A percentile compares a stretch with the other conserved stretches of the same genome.
phyloP scores from a whole-genome alignment of 768 basidiomycete genomes.

The Sporobolomyces roseus region DNA sequence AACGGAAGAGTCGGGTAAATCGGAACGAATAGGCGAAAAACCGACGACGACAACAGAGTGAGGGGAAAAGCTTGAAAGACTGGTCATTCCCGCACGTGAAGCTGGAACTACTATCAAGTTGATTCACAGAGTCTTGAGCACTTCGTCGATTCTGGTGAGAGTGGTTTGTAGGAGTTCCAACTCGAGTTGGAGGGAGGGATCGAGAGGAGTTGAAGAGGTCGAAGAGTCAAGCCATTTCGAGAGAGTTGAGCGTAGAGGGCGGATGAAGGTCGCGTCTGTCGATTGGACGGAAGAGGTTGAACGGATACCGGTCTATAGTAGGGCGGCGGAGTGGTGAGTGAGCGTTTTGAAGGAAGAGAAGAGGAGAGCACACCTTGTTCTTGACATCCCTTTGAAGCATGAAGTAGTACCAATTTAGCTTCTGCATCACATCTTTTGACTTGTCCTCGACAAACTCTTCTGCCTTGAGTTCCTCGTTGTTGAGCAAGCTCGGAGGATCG shows the following conservation, averaged over 20 bases:
- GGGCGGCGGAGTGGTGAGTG: neutral
- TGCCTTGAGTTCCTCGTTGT: neutral
- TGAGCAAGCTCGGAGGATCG: conserved; percentile 1
- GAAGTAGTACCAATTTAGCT: conserved; percentile 16
- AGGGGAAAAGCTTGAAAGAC: too few relatives aligned
- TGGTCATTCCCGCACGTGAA: too few relatives aligned
- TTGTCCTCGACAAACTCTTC: neutral
- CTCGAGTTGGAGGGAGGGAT: neutral
- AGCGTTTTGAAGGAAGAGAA: too few relatives aligned
- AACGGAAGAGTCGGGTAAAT: too few relatives aligned
- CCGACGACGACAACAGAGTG: too few relatives aligned
- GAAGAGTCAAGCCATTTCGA: neutral
- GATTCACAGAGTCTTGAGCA: too few relatives aligned
- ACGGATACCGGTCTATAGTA: conserved; percentile 1
- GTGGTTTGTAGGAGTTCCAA: too few relatives aligned
- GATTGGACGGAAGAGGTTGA: neutral
- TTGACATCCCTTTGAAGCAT: neutral
- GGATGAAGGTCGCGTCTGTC: neutral
- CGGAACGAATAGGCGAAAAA: too few relatives aligned
- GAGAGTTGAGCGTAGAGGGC: neutral
- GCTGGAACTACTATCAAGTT: too few relatives aligned
- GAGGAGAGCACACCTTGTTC: neutral
- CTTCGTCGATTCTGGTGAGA: too few relatives aligned
- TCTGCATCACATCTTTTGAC: neutral
- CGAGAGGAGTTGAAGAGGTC: neutral